Base-by-base conservation (phyloP, 2,329 filamentous ascomycete genomes). In the Verticillium klebahnii region DNA sequence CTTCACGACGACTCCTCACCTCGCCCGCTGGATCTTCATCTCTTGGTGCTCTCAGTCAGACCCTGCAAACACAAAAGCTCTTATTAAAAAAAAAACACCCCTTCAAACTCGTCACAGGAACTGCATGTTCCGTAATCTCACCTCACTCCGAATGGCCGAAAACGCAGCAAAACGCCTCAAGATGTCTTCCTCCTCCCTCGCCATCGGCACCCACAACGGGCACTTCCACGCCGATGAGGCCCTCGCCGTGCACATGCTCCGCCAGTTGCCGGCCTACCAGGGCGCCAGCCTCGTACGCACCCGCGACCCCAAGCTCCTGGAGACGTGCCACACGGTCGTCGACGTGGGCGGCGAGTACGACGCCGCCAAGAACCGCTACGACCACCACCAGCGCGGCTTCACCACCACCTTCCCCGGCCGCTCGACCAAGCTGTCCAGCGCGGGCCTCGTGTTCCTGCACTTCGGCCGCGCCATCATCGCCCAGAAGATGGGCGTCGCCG, bases 161-260 rank as follows among this genome's bases (percentile, higher is more conserved):
- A 85, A 81, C 73, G 84, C 88, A 71, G 79, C 89, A 65, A 98
- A 98, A 80, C 89, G 91, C 76, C 79, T 96, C 75, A 97, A 96
- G 84, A 91, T 89, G 69, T 58, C 56, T 6, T 65, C 64, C 57
- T 63, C 64, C 57, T 63, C 64, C 56, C 59, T 66, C 82, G 85
- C 63, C 69, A 96, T 97, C 74, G 95, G 93, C 72, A 99, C 95
- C 34, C 95, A 99, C 85, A 97, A 90, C 79, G 95, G 95, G 69
- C 93, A 97, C 82, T 99, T 99, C 85, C 95, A 99, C 81, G 95
- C 95, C 75, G 95, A 99, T 77, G 95, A 99, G 81, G 94, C 95
- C 64, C 87, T 99, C 54, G 95, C 95, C 62, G 93, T 99, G 67
- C 93, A 96, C 82, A 92, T 99, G 83, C 90, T 99, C 69, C 92